Conservation (phyloP, 768 basidiomycete species). For the Hemileccinum rubropunctum region DNA sequence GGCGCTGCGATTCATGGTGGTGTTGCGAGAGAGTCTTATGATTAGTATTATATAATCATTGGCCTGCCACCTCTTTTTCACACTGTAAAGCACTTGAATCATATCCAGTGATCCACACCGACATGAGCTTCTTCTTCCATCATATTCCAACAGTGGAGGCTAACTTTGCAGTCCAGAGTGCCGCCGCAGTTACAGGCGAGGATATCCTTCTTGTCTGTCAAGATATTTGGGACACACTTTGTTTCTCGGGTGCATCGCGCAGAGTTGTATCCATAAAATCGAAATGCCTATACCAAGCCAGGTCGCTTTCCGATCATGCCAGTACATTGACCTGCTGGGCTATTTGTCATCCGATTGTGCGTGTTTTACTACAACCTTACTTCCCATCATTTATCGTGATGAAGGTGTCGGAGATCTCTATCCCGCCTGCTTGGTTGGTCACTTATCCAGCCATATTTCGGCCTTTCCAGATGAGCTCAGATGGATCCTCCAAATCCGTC, state of each 20-base stretch:
- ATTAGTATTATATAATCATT: slow-evolving; percentile 25
- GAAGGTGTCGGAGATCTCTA: slow-evolving; percentile 31
- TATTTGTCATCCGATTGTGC: slow-evolving; percentile 37
- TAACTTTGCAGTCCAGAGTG: slow-evolving; percentile 26
- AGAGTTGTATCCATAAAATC: slow-evolving; percentile 25
- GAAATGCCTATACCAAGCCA: slow-evolving; percentile 8
- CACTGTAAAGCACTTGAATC: too few relatives aligned
- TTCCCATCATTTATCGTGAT: slow-evolving; percentile 21
- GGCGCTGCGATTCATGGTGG: slow-evolving; percentile 51
- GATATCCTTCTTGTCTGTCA: slow-evolving; percentile 30
- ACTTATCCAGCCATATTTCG: slow-evolving; percentile 37
- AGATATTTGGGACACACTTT: slow-evolving; percentile 32
- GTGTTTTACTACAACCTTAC: slow-evolving; percentile 6
- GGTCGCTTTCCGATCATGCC: neutral
- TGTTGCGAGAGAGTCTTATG: neutral
- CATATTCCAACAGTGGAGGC: slow-evolving; percentile 21
- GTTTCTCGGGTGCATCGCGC: slow-evolving; percentile 10
- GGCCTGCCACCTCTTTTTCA: too few relatives aligned
- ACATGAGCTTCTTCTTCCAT: slow-evolving; percentile 40
- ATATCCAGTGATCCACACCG: neutral
- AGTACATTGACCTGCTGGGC: slow-evolving; percentile 36
- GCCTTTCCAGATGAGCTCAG: slow-evolving; percentile 11
- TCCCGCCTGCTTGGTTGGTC: slow-evolving; percentile 43
- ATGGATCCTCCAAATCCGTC: slow-evolving; percentile 15
- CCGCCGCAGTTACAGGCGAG: slow-evolving; percentile 12